Base-by-base conservation (phyloP, 257 asterid genomes). In the Handroanthus guayacan region DNA sequence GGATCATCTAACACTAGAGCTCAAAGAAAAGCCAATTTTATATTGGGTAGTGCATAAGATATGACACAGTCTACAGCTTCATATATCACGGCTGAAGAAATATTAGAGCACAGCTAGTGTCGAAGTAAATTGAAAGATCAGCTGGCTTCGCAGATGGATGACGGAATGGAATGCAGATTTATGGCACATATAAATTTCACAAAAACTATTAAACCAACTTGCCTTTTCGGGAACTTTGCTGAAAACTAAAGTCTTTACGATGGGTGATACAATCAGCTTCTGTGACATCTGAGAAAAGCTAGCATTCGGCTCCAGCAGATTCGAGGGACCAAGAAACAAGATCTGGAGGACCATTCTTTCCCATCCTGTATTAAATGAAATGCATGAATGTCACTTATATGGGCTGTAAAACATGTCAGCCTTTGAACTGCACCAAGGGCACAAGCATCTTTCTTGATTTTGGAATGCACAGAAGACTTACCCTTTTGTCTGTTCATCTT, bases 321-420 rank as follows among this genome's bases (percentile, higher is more conserved):
- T 92, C 1, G 99, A 95, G 36, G 99, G 98, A 64, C 99, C 98
- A 13, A 95, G 97, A 82, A 95, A 95, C 86, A 95, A 81, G 75
- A 95, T 95, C 82, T 95, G 99, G 75, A 95, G 97, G 80, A 95
- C 99, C 98, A 95, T 95, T 87, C 99, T 89, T 78, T 95, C 97
- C 98, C 98, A 95, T 64, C 98, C 99, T 95, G 85, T 50, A 79
- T 45, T 31, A 65, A 67, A 67, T 62, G 76, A 74, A 69, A 34
- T 1, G 45, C 50, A 64, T 8, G 43, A 48, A 4, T 10, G 18
- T 51, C 78, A 57, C 45, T 61, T 38, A 74, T 34, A n/a, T 31
- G 57, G 43, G 68, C 36, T 7, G 58, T 47, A 44, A 39, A 72
- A 71, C 20, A 67, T 57, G 64, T 17, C 47, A 44, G 45, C 71